Base-by-base conservation (phyloP, 371 early-diverging fungal genomes). In the Mucor velutinosus region DNA sequence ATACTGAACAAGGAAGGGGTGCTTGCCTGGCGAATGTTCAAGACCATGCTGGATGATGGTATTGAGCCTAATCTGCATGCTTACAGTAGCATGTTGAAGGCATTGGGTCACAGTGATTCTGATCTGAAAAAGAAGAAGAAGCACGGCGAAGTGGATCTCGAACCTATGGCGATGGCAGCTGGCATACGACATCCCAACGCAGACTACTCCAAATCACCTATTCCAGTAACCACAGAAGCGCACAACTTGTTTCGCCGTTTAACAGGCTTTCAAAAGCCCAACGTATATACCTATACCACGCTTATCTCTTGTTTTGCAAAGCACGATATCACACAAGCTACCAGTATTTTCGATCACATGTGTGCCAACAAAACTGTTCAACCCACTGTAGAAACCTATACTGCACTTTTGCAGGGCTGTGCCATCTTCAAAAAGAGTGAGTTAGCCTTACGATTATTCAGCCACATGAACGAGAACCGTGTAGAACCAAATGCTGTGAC, bases 241-340 rank as follows among this genome's bases (percentile, higher is more conserved):
- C 71, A 76, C 25, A 39, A 65, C 19, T 55, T 81, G 10, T 81
- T 81, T 60, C 70, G 70, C 47, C 67, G 74, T 27, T 43, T 81
- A 69, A 81, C 79, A n/a, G 77, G 76, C 10, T 79, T 71, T 61
- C 69, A 75, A 33, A 55, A 76, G 23, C 83, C 83, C 14, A 76
- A 83, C 55, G 76, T 70, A 15, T 83, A 78, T 66, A 83, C 73
- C 17, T 83, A 83, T 74, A 78, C 80, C 65, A 78, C 80, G 10
- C 69, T 83, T 30, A 83, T 83, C 56, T 69, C 83, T 43, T 80
- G 80, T 25, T 80, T 80, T 76, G 77, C 80, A 43, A 83, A 78
- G 55, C 35, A 65, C 19, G 70, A 78, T 56, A 71, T 80, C 27
- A 63, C 56, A 11, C 71, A 74, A 15, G 80, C 83, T 8, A 62